Base-by-base conservation (phyloP, 306 rosid genomes). In the Corylus heterophylla region DNA sequence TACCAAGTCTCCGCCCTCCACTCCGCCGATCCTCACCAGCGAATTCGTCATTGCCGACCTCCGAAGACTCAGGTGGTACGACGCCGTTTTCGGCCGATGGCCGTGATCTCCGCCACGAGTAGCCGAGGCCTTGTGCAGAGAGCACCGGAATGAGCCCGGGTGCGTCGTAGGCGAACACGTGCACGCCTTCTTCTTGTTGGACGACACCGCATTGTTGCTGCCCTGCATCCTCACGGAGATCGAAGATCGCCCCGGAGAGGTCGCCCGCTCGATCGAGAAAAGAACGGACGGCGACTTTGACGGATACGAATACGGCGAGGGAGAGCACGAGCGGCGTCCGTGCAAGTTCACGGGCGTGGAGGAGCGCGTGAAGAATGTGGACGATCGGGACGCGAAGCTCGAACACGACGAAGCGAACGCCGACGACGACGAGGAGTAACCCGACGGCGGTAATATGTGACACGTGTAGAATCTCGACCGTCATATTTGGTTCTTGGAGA, bases 11-110 rank as follows among this genome's bases (percentile, higher is more conserved):
- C 87, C 93, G 2, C 87, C 93, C 29, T 87, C 95, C 18, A 87
- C 90, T 14, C 88, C 87, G 18, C 91, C 95, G 51, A 92, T 92
- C 42, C 90, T 62, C 35, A 89, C 87, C 35, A 90, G 58, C 18
- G 93, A 92, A 39, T 92, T 92, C 82, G 86, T 90, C 97, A 92
- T 88, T 78, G 94, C 97, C 58, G 88, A 86, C 66, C 90, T 73
- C 55, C 88, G 69, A 27, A 87, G 86, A 66, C 87, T 87, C 35
- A 86, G 76, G 61, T 35, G 20, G 35, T 71, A 82, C 56, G 79
- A 80, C 70, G 89, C 61, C 29, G 75, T 54, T 67, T 55, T 58
- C 44, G 73, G 84, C 54, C 61, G 73, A 27, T 80, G 78, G 63
- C 78, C 10, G 25, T 71, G 56, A 5, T 45, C 27, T 4, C 61